Evolutionary conservation across 2,329 filamentous ascomycete species (phyloP).

Genomic region (Pyricularia grisea): DNA sequence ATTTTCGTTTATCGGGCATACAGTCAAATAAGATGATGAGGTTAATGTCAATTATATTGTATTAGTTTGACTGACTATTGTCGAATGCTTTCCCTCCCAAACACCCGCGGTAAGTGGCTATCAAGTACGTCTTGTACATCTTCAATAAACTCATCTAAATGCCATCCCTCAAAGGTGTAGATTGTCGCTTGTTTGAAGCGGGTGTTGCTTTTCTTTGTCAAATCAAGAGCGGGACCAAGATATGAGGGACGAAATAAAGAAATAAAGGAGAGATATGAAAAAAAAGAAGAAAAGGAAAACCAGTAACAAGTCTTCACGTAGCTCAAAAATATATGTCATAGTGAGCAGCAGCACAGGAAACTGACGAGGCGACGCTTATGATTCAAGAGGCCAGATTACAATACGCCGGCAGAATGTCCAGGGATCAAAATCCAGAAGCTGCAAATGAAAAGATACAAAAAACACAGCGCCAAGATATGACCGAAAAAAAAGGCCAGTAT

Average conservation of each 20-base stretch:
- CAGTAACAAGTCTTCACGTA: background rate
- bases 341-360: background rate
- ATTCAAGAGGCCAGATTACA: background rate
- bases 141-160: background rate
- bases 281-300: background rate
- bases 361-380: background rate
- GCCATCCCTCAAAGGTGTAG: background rate
- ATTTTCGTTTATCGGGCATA: too few species aligned
- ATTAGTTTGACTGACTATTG: background rate
- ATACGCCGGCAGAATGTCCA: background rate
- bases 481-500: too few species aligned
- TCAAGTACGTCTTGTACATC: background rate
- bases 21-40: too few species aligned
- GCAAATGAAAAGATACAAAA: constrained; percentile 4
- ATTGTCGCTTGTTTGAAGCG: background rate
- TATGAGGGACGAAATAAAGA: too few species aligned
- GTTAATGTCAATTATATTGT: background rate
- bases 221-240: background rate
- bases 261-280: background rate
- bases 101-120: background rate
- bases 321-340: background rate
- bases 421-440: constrained; percentile 4
- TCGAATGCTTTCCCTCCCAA: background rate
- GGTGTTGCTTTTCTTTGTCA: background rate
- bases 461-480: constrained; percentile 11